These are phyloP conservation scores for Talaromyces pinophilus DNA, from an alignment of 2,329 filamentous ascomycete genomes.

Conservation along the genomic window DNA sequence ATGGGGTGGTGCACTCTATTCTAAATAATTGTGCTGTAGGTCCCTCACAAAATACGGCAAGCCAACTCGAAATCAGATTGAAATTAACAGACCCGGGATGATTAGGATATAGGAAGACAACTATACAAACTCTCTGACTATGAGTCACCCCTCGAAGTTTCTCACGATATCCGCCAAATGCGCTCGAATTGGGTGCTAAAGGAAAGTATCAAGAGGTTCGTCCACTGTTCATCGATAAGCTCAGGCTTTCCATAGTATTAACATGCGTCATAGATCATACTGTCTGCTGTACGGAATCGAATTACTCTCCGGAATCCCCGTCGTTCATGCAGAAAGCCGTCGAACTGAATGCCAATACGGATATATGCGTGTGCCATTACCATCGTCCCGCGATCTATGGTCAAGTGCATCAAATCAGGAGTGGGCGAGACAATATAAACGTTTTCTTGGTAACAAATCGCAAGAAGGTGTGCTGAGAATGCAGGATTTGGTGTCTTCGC, in stretches of 20 bases:
- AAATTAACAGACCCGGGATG: background rate
- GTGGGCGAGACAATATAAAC: constrained; percentile 11
- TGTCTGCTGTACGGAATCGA: constrained; percentile 13
- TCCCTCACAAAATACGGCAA: background rate
- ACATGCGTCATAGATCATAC: background rate
- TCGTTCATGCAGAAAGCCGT: background rate
- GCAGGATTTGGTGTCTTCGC: constrained; percentile 4
- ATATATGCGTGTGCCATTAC: background rate
- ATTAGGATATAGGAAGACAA: background rate
- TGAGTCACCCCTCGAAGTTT: background rate
- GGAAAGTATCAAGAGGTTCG: constrained; percentile 13
- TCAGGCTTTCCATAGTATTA: background rate
- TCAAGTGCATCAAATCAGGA: constrained; percentile 6
- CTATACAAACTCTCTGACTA: background rate
- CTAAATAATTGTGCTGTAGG: background rate
- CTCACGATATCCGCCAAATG: background rate
- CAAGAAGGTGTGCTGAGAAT: background rate
- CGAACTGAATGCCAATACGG: background rate
- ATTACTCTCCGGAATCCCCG: background rate
- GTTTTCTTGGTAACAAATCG: background rate
- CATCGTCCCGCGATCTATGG: constrained; percentile 10
- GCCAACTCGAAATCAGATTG: background rate
- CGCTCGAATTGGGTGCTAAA: constrained; percentile 11
- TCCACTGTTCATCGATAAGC: no score
- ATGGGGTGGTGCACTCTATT: background rate